Conservation (phyloP, 768 basidiomycete genomes). For the Suillus sp. region DNA sequence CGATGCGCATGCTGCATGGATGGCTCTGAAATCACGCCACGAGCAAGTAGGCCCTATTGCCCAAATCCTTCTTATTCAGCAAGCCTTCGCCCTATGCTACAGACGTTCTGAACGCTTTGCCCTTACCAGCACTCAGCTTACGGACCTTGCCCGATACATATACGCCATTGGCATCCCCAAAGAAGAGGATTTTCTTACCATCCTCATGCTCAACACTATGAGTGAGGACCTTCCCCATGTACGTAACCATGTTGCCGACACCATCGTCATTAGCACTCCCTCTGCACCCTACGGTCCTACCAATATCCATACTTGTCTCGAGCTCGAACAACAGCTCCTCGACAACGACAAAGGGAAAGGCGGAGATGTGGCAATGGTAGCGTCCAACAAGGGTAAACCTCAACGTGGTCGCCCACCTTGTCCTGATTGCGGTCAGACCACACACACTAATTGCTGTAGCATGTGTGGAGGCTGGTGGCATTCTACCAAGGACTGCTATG, state of each 20-base stretch:
- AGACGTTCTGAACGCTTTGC: too few relatives aligned
- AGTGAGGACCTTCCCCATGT: too few relatives aligned
- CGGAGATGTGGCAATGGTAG: background rate
- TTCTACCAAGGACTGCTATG: background rate
- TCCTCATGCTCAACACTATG: too few relatives aligned
- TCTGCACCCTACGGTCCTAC: background rate
- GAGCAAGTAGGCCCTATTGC: background rate
- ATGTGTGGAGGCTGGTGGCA: background rate
- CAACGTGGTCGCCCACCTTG: background rate
- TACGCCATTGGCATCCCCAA: too few relatives aligned
- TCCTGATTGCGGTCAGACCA: background rate
- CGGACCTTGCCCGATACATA: too few relatives aligned
- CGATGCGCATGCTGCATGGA: background rate
- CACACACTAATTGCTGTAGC: background rate
- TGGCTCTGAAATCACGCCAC: background rate
- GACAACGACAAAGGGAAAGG: background rate
- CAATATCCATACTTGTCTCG: background rate
- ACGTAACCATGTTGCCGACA: background rate
- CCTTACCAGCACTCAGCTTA: too few relatives aligned
- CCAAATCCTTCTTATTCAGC: background rate
- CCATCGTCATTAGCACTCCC: background rate
- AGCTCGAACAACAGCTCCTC: conserved; percentile 6
- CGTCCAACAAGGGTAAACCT: background rate
- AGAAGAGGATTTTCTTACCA: too few relatives aligned
- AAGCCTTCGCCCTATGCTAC: background rate